Base-by-base conservation (phyloP, 148 eudicot species). In the Vaccinium darrowii region DNA sequence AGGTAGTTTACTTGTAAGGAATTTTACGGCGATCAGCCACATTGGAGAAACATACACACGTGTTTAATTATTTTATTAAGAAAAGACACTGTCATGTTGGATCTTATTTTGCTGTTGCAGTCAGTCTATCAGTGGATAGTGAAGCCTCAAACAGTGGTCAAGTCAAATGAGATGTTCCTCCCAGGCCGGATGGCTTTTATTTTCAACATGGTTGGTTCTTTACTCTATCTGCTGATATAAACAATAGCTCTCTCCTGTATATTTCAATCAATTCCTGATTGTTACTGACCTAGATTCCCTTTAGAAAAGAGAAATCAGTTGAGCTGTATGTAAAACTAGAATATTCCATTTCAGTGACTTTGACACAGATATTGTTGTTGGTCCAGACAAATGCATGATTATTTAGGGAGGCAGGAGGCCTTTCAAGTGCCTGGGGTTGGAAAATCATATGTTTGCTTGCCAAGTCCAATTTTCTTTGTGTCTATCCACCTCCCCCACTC, bases 151-250 rank as follows among this genome's bases (percentile, higher is more conserved):
- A 90, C 93, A 16, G 92, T 87, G 43, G 78, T 91, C 43, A 96
- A 96, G 88, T 92, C 99, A 65, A 96, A 95, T 86, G 99, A 96
- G 88, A 92, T 96, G 99, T 96, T 96, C 83, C 95, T 94, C 81
- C 98, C 99, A 74, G 99, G 99, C 76, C 91, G 99, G 82, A 96
- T 96, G 99, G 86, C 98, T 60, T 96, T 93, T 87, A 90, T 96
- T 86, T 96, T 90, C 88, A 91, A 93, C 89, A 92, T 93, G 99
- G 99, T 94, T 89, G 75, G 87, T 79, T 67, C 79, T 88, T 86
- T 63, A 36, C 57, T 81, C 21, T 63, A 19, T 81, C 76, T 82
- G 39, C 8, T 36, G 1, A 3, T 81, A 71, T 75, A 18, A 25
- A 25, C 73, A 58, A 33, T 49, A 18, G 60, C 33, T n/a, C 0